These are phyloP conservation scores for Luffa aegyptiaca DNA, from an alignment of 306 rosid species.

Conservation along the genomic window DNA sequence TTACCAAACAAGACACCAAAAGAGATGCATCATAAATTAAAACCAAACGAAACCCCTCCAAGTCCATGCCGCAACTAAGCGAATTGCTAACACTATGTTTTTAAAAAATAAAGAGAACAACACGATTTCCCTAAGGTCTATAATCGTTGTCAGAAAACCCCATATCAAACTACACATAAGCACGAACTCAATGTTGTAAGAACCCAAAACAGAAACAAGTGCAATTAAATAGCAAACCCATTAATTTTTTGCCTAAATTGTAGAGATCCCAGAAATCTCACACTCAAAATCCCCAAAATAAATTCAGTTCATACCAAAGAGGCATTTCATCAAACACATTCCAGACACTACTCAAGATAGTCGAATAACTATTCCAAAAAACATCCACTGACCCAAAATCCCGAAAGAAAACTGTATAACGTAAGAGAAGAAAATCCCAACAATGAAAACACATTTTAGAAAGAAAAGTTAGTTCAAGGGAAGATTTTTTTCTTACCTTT, in stretches of 20 bases:
- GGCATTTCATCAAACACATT: slow-evolving; percentile 1
- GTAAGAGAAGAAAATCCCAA: slow-evolving; percentile 2
- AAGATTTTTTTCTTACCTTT: slow-evolving; percentile 34
- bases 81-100: no score
- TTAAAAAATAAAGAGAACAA: no score
- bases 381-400: background rate
- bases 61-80: background rate
- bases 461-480: background rate
- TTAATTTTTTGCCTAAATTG: background rate
- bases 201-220: background rate
- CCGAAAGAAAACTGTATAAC: background rate
- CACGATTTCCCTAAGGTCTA: no score
- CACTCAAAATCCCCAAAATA: background rate
- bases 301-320: background rate
- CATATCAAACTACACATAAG: no score
- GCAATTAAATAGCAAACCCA: background rate
- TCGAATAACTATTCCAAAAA: background rate
- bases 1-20: background rate
- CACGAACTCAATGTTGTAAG: background rate
- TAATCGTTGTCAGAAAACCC: no score
- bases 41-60: background rate
- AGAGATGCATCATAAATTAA: background rate
- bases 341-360: background rate
- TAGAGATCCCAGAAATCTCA: background rate
- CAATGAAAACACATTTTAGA: background rate